Evolutionary conservation across 2,329 filamentous ascomycete species (phyloP), one percentile per base, ranked within the genome.

Genomic region (Plectosphaerella cucumerina): DNA sequence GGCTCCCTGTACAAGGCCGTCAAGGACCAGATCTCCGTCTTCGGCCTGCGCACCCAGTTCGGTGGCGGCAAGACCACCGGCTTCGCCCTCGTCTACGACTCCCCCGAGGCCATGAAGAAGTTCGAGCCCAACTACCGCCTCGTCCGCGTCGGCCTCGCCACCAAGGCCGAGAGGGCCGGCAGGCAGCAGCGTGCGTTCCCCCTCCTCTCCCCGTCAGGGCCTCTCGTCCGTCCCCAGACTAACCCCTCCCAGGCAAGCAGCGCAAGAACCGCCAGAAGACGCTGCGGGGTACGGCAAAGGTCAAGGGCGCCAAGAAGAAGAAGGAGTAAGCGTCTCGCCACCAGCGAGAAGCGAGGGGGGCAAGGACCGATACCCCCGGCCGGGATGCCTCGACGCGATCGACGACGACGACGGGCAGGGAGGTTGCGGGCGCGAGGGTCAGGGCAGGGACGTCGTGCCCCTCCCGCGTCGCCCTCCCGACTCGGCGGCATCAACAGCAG

Each of bases 181-280:
- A 89, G 94, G 86, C 94, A 99, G 82, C 94, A 99, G 81, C 92
- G 94, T 97, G 92, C 72, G 93, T 95, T 65, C 55, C 51, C 47
- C 55, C 47, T 14, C 12, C n/a, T 15, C 6, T 15, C 26, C 26
- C 3, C 9, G 17, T n/a, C 6, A 14, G 3, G 35, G n/a, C 35
- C 8, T 39, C 5, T 37, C 23, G 41, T 37, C 20, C 17, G 33
- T 10, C 6, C 26, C 1, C 14, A 15, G 26, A 37, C 62, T 65
- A 52, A 66, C 59, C 55, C 50, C 45, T 20, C 65, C 81, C 78
- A 97, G 93, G 93, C 87, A 99, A 99, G 85, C 94, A 97, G 83
- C 89, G 94, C 83, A 99, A 99, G 90, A 99, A 99, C 90, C 86
- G 93, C 77, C 86, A 89, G 80, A 97, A 99, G 91, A 94, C 93